Percentiles rank a stretch among this genome's conserved stretches.
phyloP scores from a whole-genome alignment of 202 grass and related monocot genomes.

The Panicum hallii region DNA sequence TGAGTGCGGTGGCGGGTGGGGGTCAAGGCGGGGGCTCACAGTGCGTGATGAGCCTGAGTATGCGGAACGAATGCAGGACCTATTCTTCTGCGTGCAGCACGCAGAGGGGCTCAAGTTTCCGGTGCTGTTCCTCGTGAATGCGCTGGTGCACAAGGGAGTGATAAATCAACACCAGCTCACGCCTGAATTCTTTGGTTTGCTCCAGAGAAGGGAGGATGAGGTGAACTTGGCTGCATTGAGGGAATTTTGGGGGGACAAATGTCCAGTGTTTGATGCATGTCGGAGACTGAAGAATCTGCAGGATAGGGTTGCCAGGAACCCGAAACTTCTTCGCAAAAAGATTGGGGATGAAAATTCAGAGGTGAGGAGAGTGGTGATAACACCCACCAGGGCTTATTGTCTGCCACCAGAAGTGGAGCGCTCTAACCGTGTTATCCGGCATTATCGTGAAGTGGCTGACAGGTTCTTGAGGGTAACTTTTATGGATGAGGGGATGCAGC shows the following conservation, averaged over 20 bases:
- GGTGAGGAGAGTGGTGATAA: constrained; percentile 78
- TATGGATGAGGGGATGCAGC: constrained; percentile 84
- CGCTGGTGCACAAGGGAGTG: constrained; percentile 82
- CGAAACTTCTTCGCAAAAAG: constrained; percentile 51
- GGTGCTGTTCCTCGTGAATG: constrained; percentile 72
- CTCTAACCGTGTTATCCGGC: constrained; percentile 74
- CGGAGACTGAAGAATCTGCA: constrained; percentile 54
- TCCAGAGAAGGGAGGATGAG: constrained; percentile 50
- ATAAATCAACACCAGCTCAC: constrained; percentile 81
- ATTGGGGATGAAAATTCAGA: constrained; percentile 42
- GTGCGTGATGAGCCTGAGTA: constrained; percentile 69
- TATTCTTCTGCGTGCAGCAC: constrained; percentile 77
- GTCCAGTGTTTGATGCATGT: constrained; percentile 54
- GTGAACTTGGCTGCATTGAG: constrained; percentile 64
- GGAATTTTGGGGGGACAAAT: constrained; percentile 75
- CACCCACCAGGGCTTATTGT: constrained; percentile 83
- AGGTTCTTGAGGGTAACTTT: constrained; percentile 90
- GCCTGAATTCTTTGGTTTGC: constrained; percentile 64
- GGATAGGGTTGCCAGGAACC: constrained; percentile 56
- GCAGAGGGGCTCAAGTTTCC: constrained; percentile 58
- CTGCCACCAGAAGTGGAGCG: constrained; percentile 72
- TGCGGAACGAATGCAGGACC: constrained; percentile 47
- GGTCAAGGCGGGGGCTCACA: constrained; percentile 15
- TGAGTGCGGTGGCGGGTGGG: constrained; percentile 30
- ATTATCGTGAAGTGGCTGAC: constrained; percentile 66